Base-by-base conservation (phyloP, 1,139 yeast species). In the Arxiozyma telluris region DNA sequence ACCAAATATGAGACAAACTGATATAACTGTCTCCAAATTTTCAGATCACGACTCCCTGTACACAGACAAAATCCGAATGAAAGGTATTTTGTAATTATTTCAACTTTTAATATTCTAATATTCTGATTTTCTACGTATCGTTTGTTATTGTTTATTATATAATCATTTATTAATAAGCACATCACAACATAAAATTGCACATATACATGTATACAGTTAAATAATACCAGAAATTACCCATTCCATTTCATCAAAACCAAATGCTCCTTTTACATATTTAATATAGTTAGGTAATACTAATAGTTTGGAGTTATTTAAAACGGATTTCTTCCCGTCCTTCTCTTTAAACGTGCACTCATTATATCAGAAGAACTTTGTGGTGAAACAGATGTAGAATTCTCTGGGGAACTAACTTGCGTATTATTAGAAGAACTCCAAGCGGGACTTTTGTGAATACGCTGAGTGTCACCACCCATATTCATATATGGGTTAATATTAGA, bases 341-440 rank as follows among this genome's bases (percentile, higher is more conserved):
- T 47, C 25, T 44, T 50, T 44, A 64, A 48, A 25, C 66, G 57
- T 47, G 62, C 65, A 39, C 65, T 62, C 67, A 64, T 64, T 54
- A 62, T 49, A 54, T 55, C 57, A 9, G 65, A 60, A 1, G 64
- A 59, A 15, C 49, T 54, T 6, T 49, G 51, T 38, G 51, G 49
- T 34, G 43, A 38, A 7, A 20, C 27, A 46, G 27, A 25, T 22
- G 41, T 27, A 22, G 27, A 27, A 21, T 34, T 50, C 15, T 50
- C 18, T 42, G 53, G 54, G 27, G 53, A 51, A 27, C 20, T 41
- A 25, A 30, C 42, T 20, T 41, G 44, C n/a, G 51, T 30, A 20
- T 21, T 41, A 6, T 21, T 34, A 6, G 53, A 27, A 6, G 52
- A 30, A 2, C 51, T 46, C 56, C 56, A 55, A 8, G 53, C 21